Base-by-base conservation (phyloP, 164 flowering plant genomes). In the Sedum album region DNA sequence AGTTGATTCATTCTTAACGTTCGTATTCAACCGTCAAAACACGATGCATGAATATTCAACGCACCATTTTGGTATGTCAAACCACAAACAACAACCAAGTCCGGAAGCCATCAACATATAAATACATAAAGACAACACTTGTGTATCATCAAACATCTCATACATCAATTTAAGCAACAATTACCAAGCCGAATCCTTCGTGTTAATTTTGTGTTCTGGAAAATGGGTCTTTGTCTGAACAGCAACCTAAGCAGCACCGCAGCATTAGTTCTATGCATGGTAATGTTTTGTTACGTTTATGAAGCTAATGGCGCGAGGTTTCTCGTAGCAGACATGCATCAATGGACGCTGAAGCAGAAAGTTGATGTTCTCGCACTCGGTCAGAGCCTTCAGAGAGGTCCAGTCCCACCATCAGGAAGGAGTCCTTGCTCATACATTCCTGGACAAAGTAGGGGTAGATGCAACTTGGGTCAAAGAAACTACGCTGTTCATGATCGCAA, bases 371-470 rank as follows among this genome's bases (percentile, higher is more conserved):
- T 55, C 26, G 31, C 31, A 3, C 15, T 55, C 15, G 5, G 15
- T 31, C 61, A 68, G 63, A 65, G 70, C 17, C 74, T 78, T 1
- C 73, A 26, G 28, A 36, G 53, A 20, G 77, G 72, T 71, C 69
- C 73, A 4, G 67, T 60, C 44, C 28, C 74, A 1, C 74, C 74
- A 6, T 51, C 75, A 1, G 66, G 78, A 66, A 53, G 66, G 39
- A 78, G 62, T 46, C 75, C 77, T 17, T 76, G 77, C 74, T 74
- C 76, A 1, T 21, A 66, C 48, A 66, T 76, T 35, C 74, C 82
- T 9, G 69, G 76, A 10, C 55, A 64, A 0, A 60, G 72, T 49
- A 13, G 62, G 0, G 81, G 79, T 38, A 48, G 11, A 5, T 79
- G 81, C 74, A 46, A 48, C 3, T 53, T 68, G 5, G 31, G 44